Conservation (phyloP, 345 rosid species). For the Citrus cavaleriei region DNA sequence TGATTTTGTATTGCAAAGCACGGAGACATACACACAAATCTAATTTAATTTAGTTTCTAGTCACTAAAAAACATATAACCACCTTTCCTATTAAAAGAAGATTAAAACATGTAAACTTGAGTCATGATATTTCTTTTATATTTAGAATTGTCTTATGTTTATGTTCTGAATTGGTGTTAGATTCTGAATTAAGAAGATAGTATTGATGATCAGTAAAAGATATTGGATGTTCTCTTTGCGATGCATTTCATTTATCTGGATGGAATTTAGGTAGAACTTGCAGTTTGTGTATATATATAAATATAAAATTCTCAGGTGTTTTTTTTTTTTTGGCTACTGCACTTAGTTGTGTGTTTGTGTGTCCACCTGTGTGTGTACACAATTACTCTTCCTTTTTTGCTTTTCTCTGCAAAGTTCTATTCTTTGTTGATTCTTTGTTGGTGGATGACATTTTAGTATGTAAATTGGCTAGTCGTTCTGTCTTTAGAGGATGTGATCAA, state of each 20-base stretch:
- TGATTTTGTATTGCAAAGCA: too few relatives aligned
- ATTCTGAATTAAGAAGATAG: not conserved
- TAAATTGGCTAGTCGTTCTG: not conserved
- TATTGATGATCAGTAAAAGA: not conserved
- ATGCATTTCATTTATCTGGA: not conserved
- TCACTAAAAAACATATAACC: not conserved
- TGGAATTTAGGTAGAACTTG: not conserved
- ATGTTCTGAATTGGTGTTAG: not conserved
- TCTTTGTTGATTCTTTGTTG: too few relatives aligned
- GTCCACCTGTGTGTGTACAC: not conserved
- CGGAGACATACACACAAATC: not conserved
- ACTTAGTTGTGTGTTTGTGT: not conserved
- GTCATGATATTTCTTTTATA: not conserved
- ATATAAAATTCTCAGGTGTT: too few relatives aligned
- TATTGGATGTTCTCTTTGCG: not conserved
- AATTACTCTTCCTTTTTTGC: not conserved
- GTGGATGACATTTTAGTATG: not conserved
- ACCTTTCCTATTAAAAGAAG: not conserved
- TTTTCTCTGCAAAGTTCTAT: too few relatives aligned
- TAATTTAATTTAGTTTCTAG: not conserved
- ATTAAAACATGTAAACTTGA: not conserved
- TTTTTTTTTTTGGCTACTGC: not conserved
- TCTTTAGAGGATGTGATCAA: not conserved
- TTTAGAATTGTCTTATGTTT: not conserved
- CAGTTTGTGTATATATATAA: not conserved